Evolutionary conservation across 106 monocot species (phyloP).

Genomic region (Cymbidium sinense): DNA sequence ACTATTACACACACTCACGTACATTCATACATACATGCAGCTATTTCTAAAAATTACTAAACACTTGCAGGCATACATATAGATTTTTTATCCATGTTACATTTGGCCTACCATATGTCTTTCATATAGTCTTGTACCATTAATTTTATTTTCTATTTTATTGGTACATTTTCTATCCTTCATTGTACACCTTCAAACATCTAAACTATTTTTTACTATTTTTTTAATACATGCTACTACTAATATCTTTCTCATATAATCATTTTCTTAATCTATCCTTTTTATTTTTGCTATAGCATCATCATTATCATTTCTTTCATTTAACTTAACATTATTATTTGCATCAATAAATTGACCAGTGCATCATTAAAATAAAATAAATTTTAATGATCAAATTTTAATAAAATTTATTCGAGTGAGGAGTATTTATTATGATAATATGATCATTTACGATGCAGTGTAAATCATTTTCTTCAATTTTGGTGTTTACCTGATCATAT

Average conservation of each 20-base stretch:
- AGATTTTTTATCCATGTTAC: no score
- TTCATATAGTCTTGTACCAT: neutral
- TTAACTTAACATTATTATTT: neutral
- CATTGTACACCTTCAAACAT: neutral
- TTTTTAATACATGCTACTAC: no score
- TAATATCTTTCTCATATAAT: neutral
- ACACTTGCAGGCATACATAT: no score
- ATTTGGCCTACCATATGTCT: no score
- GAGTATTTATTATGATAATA: neutral
- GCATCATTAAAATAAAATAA: neutral
- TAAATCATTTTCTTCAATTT: neutral
- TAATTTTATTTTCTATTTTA: neutral
- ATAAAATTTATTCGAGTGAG: no score
- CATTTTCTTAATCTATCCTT: neutral
- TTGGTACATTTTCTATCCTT: neutral
- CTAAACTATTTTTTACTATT: neutral
- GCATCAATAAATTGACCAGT: neutral
- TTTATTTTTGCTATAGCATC: neutral
- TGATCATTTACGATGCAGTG: neutral
- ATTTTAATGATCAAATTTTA: neutral
- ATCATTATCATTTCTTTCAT: no score
- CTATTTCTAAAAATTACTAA: no score
- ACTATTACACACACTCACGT: no score
- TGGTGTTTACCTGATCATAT: neutral
- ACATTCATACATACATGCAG: no score